Conservation (phyloP, 148 eudicot species). For the Heliosperma pusillum region DNA sequence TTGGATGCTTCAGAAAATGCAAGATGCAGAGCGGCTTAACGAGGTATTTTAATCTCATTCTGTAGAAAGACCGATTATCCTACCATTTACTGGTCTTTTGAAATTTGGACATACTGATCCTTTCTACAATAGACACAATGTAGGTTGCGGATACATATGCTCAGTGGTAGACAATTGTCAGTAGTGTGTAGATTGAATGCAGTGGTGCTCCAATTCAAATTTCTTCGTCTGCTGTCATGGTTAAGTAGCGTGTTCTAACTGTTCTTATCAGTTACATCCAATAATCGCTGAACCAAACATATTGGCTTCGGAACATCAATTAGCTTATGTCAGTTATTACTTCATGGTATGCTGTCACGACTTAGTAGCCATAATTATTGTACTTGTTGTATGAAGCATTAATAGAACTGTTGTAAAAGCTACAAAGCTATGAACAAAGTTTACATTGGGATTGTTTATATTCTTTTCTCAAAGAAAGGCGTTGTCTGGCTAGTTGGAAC, state of each 20-base stretch:
- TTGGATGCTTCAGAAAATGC: constrained; percentile 93
- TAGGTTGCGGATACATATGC: too few relatives aligned
- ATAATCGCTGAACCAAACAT: not conserved
- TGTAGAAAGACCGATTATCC: too few relatives aligned
- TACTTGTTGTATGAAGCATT: too few relatives aligned
- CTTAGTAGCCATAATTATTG: not conserved
- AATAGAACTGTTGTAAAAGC: not conserved
- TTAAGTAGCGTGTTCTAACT: not conserved
- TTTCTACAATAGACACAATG: too few relatives aligned
- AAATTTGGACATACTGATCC: too few relatives aligned
- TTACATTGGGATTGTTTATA: not conserved
- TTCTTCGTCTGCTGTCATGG: not conserved
- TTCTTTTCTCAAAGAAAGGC: not conserved
- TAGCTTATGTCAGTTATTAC: not conserved
- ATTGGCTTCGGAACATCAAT: not conserved
- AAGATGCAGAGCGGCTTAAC: constrained; percentile 92
- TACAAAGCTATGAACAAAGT: not conserved
- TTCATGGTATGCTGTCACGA: not conserved
- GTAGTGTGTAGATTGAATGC: not conserved
- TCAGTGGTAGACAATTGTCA: not conserved
- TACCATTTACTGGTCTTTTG: too few relatives aligned
- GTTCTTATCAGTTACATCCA: not conserved
- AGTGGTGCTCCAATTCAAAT: not conserved
- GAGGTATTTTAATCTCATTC: constrained; percentile 46
- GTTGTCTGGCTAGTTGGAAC: not conserved